Conservation (phyloP, 352 stramenopile genomes). For the Blastocystis hominis region DNA sequence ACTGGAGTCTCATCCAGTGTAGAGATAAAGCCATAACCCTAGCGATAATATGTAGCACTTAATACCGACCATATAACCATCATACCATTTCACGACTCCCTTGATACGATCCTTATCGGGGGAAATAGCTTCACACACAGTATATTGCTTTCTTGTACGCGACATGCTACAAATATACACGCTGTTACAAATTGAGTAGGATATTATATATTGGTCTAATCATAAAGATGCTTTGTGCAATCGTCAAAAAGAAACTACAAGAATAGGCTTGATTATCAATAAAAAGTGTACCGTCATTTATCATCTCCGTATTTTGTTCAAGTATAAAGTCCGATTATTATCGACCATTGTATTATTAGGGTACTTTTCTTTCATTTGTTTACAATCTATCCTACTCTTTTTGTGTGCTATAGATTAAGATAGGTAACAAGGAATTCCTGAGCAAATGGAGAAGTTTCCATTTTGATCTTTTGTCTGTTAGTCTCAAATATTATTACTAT, state of each 20-base stretch:
- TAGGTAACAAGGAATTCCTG: too few species aligned
- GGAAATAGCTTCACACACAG: constrained; percentile 30
- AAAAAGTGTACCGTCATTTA: background rate
- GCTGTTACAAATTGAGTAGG: background rate
- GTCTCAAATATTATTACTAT: too few species aligned
- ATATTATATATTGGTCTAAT: background rate
- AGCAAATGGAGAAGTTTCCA: too few species aligned
- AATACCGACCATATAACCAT: background rate
- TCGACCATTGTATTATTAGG: background rate
- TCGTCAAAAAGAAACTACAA: constrained; percentile 15
- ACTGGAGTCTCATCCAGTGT: constrained; percentile 26
- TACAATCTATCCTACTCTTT: too few species aligned
- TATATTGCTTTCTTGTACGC: background rate
- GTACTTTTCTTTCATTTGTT: too few species aligned
- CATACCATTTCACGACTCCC: constrained; percentile 48
- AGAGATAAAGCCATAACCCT: constrained; percentile 52
- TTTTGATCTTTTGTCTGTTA: too few species aligned
- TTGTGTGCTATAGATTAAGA: too few species aligned
- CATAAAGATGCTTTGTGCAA: background rate
- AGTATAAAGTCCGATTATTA: background rate
- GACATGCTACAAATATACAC: background rate
- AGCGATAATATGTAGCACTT: background rate
- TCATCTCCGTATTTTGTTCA: background rate
- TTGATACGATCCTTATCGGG: constrained; percentile 37
- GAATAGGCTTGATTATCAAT: background rate